Conservation (phyloP, 2,329 filamentous ascomycete genomes). For the Ophiobolus disseminans region DNA sequence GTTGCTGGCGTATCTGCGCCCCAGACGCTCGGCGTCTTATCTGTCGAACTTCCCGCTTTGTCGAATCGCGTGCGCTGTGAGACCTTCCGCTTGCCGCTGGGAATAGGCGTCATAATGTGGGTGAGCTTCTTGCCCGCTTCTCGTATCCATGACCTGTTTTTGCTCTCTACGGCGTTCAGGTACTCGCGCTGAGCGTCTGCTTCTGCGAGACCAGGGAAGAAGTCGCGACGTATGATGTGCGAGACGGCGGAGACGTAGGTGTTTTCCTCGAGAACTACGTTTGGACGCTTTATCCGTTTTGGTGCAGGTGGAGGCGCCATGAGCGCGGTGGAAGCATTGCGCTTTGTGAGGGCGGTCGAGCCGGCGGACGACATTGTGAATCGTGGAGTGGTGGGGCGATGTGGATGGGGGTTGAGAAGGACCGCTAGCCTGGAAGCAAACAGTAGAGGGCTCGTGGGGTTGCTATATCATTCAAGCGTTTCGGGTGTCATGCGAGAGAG, state of each 20-base stretch:
- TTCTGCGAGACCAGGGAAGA: conserved; percentile 90
- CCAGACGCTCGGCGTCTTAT: conserved; percentile 70
- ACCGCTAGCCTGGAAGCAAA: neutral
- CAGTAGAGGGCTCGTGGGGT: too few relatives aligned
- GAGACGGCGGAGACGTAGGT: conserved; percentile 89
- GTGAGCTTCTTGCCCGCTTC: conserved; percentile 70
- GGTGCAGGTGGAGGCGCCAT: conserved; percentile 87
- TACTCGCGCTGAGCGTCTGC: conserved; percentile 90
- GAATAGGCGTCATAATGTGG: conserved; percentile 82
- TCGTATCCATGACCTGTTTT: conserved; percentile 83
- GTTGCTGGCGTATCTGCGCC: conserved; percentile 75
- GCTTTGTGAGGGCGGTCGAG: conserved; percentile 71
- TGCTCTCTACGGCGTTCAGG: conserved; percentile 86
- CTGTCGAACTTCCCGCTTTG: conserved; percentile 30
- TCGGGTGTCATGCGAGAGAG: neutral
- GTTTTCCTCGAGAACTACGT: conserved; percentile 89
- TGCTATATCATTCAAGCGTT: neutral
- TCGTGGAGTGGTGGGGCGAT: neutral
- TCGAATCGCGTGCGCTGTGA: conserved; percentile 37
- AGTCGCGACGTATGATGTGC: conserved; percentile 94
- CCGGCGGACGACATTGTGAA: conserved; percentile 37
- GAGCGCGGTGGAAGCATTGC: conserved; percentile 69
- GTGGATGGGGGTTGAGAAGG: neutral
- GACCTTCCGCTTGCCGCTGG: conserved; percentile 51
- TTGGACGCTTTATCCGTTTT: conserved; percentile 91